Conservation (phyloP, 2,329 filamentous ascomycete species). For the Phyllosticta citrichinensis region DNA sequence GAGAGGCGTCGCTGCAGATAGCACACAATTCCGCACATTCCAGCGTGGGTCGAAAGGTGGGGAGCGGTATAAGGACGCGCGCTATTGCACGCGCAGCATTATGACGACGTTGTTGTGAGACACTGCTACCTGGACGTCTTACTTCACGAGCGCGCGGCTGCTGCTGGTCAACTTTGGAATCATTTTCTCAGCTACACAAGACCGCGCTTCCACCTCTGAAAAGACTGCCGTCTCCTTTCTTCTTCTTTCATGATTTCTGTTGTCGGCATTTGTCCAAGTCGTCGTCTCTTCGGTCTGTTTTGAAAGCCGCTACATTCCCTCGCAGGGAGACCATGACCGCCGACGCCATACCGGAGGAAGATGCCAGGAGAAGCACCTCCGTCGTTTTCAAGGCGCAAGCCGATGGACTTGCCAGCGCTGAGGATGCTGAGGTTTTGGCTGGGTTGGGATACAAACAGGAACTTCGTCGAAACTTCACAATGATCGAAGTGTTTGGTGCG, state of each 20-base stretch:
- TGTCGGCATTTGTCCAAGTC: too few species aligned
- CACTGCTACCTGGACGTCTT: neutral
- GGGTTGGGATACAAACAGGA: slow-evolving; percentile 46
- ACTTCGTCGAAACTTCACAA: slow-evolving; percentile 50
- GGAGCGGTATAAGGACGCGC: neutral
- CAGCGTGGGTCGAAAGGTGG: neutral
- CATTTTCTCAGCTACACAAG: neutral
- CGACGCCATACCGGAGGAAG: neutral
- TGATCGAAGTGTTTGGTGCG: slow-evolving; percentile 48
- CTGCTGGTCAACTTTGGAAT: neutral
- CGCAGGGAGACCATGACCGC: neutral
- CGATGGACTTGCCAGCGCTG: slow-evolving; percentile 23
- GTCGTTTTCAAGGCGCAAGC: neutral
- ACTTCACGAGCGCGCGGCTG: neutral
- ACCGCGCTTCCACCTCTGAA: neutral
- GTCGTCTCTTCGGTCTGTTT: neutral
- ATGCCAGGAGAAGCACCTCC: neutral
- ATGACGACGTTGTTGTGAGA: neutral
- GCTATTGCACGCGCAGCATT: neutral
- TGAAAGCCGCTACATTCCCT: neutral
- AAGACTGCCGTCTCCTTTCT: neutral
- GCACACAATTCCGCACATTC: neutral
- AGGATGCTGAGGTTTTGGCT: slow-evolving; percentile 32
- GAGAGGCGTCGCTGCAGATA: neutral
- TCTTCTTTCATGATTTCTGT: neutral